A percentile compares a stretch with the other conserved stretches of the same genome.
Conservation (phyloP, 306 rosid species). For the Prinsepia uniflora region DNA sequence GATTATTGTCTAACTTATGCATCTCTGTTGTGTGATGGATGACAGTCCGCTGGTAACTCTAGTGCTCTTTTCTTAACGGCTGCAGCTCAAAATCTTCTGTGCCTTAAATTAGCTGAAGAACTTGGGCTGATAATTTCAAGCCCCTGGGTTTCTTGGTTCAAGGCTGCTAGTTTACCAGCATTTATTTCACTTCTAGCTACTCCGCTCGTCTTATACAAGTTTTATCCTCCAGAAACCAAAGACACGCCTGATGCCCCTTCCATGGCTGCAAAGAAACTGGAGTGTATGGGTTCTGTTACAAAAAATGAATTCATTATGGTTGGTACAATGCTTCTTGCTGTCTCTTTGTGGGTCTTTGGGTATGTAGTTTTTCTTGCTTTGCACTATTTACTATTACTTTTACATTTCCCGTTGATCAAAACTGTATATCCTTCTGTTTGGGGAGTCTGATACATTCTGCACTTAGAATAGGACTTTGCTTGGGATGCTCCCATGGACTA, state of each 20-base stretch:
- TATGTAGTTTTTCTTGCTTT: constrained; percentile 28
- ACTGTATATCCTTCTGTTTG: neutral
- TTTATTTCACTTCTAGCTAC: constrained; percentile 61
- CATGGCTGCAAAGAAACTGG: constrained; percentile 70
- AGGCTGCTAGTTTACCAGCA: constrained; percentile 88
- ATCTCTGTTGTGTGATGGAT: constrained; percentile 38
- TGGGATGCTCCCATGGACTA: neutral
- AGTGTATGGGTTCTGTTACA: constrained; percentile 78
- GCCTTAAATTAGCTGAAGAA: constrained; percentile 83
- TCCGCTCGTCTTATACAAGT: constrained; percentile 72
- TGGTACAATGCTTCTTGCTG: constrained; percentile 87
- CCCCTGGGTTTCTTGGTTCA: constrained; percentile 93
- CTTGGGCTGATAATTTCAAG: constrained; percentile 66
- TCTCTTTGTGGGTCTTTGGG: constrained; percentile 95
- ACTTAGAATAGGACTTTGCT: neutral
- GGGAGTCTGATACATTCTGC: neutral
- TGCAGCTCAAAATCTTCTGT: constrained; percentile 93
- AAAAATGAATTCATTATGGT: constrained; percentile 82
- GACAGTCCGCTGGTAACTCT: constrained; percentile 88
- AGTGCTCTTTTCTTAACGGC: constrained; percentile 99
- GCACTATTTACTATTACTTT: neutral
- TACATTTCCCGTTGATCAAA: neutral
- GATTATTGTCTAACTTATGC: constrained; percentile 36
- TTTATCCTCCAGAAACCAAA: constrained; percentile 87
- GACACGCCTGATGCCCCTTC: constrained; percentile 98